These are phyloP conservation scores for Pseudocercospora macadamiae DNA, from an alignment of 2,329 filamentous ascomycete species.

Conservation along the genomic window DNA sequence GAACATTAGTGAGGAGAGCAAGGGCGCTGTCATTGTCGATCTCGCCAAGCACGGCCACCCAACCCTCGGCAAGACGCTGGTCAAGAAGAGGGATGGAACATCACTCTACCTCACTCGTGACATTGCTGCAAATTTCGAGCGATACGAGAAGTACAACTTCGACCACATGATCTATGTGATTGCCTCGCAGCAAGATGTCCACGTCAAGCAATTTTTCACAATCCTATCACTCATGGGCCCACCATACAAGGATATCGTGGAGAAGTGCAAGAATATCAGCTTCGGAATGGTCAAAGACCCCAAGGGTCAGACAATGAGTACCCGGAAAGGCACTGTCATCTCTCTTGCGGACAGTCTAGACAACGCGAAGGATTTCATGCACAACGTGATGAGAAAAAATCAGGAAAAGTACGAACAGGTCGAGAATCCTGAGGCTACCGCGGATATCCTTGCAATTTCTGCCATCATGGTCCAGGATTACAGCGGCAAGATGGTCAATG, in stretches of 20 bases:
- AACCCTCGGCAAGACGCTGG: slow-evolving; percentile 68
- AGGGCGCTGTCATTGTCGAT: slow-evolving; percentile 70
- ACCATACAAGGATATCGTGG: slow-evolving; percentile 58
- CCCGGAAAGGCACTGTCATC: slow-evolving; percentile 59
- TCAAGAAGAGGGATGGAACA: slow-evolving; percentile 69
- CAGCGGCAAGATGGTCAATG: slow-evolving; percentile 83
- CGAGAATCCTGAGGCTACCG: slow-evolving; percentile 75
- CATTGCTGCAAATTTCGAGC: slow-evolving; percentile 67
- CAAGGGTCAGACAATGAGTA: slow-evolving; percentile 61
- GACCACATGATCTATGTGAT: slow-evolving; percentile 72
- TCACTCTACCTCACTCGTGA: slow-evolving; percentile 71
- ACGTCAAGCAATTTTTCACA: slow-evolving; percentile 67
- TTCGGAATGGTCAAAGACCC: slow-evolving; percentile 63
- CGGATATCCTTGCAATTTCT: slow-evolving; percentile 88
- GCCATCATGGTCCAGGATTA: slow-evolving; percentile 98
- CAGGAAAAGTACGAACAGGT: slow-evolving; percentile 88
- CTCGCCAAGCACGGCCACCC: slow-evolving; percentile 69
- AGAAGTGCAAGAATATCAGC: slow-evolving; percentile 65
- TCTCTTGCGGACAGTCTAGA: slow-evolving; percentile 55
- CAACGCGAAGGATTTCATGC: slow-evolving; percentile 86
- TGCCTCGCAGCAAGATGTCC: slow-evolving; percentile 66
- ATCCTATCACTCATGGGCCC: slow-evolving; percentile 64
- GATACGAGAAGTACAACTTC: slow-evolving; percentile 63
- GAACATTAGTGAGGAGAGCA: slow-evolving; percentile 64
- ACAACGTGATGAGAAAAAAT: slow-evolving; percentile 94